Evolutionary conservation across 192 early-diverging fungal species (phyloP), one percentile per base, ranked within the genome.

Genomic region (Coemansia sp.): DNA sequence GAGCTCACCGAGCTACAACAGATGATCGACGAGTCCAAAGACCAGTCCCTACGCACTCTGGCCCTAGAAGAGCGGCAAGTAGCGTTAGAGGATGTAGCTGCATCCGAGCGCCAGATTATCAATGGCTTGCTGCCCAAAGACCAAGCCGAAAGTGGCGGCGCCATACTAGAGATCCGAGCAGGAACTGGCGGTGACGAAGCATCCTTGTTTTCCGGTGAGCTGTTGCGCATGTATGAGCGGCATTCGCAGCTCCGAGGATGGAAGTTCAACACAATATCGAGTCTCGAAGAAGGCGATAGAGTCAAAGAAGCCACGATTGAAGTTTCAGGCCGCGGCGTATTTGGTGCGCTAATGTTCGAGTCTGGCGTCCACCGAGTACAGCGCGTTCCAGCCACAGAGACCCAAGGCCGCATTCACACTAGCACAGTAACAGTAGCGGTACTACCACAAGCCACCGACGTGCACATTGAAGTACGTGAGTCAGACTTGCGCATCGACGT

Each of bases 321-420:
- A 58, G 86, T 94, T 31, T 76, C 88, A 1, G 92, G 92, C 31
- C 75, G 78, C 37, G 85, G 85, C 50, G 92, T 92, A 50, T 93
- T 94, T 75, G 89, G 91, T 36, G 70, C 82, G 34, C 74, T 94
- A 57, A 91, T 89, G 84, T 92, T 89, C 69, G 93, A 94, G 81
- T 89, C 91, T 1, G 93, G 93, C 12, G 90, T 92, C 17, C 93
- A 94, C 46, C 76, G 93, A n/a, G 93, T 93, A 4, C 93, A 94
- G 73, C 84, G 91, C 7, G 89, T 94, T 12, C 93, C 93, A 6
- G 87, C 85, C 6, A 94, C 93, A 3, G 93, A 94, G 70, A 85
- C 80, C 15, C 85, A 90, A 65, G 93, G 93, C 34, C 84, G 93
- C 10, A 85, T 90, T 6, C 93, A 94, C 69, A 94, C 93, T 1